Percentiles rank a stretch among this genome's conserved stretches.
These are phyloP conservation scores for Sequoiadendron giganteum DNA, from an alignment of 75 land plant species.

Conservation along the genomic window DNA sequence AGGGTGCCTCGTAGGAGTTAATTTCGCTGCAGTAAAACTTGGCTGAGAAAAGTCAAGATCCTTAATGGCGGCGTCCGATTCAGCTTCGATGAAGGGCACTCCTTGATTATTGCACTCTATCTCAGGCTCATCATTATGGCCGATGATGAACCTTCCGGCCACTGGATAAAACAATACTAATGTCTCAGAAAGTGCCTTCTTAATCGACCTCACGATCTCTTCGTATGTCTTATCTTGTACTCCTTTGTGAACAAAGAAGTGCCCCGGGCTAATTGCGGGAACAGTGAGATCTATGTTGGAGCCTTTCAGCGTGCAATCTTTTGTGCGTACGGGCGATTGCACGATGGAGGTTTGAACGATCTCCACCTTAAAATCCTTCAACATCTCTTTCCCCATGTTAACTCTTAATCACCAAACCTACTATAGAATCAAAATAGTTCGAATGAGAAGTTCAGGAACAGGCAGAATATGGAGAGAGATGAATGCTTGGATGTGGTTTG, in stretches of 20 bases:
- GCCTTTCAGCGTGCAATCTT: background rate
- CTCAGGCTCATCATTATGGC: background rate
- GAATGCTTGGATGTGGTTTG: too few species aligned
- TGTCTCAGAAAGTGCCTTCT: background rate
- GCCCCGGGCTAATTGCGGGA: background rate
- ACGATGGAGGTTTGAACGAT: background rate
- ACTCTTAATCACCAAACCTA: too few species aligned
- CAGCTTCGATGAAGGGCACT: background rate
- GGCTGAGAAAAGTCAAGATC: background rate
- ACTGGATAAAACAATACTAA: background rate
- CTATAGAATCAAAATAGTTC: too few species aligned
- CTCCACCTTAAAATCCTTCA: background rate
- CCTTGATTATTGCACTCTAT: constrained; percentile 1
- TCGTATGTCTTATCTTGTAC: background rate
- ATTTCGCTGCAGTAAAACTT: background rate
- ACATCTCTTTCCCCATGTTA: background rate
- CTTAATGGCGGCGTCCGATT: background rate
- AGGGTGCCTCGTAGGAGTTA: background rate
- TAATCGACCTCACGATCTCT: background rate
- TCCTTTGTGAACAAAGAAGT: background rate
- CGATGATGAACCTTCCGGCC: background rate
- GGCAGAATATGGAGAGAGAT: too few species aligned
- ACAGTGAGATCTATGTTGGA: background rate
- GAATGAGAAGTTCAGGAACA: too few species aligned
- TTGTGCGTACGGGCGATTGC: background rate